A percentile compares a stretch with the other conserved stretches of the same genome.
Conservation (phyloP, 805 yeast genomes). For the Millerozyma miso region DNA sequence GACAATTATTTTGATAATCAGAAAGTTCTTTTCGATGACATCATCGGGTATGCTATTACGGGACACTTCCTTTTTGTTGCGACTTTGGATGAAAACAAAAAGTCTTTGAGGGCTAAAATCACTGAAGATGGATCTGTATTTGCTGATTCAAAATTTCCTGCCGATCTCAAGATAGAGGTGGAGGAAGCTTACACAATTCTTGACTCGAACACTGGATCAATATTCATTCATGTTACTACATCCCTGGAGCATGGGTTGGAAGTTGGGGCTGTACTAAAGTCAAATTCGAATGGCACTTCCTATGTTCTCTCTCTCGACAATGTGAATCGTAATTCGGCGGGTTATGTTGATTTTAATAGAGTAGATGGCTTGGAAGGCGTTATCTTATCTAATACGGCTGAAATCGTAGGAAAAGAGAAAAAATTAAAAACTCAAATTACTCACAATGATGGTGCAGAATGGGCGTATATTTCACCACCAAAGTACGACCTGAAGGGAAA, state of each 20-base stretch:
- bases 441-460: constrained; percentile 87
- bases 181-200: constrained; percentile 64
- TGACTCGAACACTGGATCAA: constrained; percentile 64
- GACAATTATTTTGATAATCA: constrained; percentile 48
- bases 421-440: constrained; percentile 68
- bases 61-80: constrained; percentile 77
- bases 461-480: constrained; percentile 75
- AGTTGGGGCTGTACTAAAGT: constrained; percentile 77
- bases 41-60: constrained; percentile 70
- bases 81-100: constrained; percentile 39
- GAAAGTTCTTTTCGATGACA: constrained; percentile 45
- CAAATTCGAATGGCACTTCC: constrained; percentile 88
- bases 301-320: constrained; percentile 63
- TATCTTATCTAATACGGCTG: constrained; percentile 65
- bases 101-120: constrained; percentile 59
- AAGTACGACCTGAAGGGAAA: constrained; percentile 56
- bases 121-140: constrained; percentile 74
- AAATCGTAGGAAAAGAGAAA: constrained; percentile 49
- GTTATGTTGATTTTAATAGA: constrained; percentile 87
- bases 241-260: constrained; percentile 46
- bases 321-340: constrained; percentile 70
- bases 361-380: constrained; percentile 84
- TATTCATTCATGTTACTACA: constrained; percentile 82
- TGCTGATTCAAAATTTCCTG: constrained; percentile 79
- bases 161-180: constrained; percentile 50